Conservation (phyloP, 495 filamentous ascomycete genomes). For the Talaromyces liani region DNA sequence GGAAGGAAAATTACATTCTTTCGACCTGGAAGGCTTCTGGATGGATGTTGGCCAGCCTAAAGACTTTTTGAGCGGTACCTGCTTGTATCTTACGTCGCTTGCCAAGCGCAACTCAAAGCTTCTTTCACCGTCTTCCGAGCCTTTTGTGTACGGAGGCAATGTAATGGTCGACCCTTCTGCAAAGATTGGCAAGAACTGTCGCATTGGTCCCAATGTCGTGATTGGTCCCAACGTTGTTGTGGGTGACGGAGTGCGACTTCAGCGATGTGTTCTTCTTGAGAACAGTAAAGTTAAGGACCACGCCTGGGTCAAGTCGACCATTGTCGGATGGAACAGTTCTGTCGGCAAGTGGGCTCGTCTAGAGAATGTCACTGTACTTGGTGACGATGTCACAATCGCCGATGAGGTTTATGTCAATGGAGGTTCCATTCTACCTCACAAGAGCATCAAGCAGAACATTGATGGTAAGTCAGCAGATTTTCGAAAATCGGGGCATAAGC, state of each 20-base stretch:
- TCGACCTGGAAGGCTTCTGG: conserved; percentile 98
- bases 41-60: conserved; percentile 99
- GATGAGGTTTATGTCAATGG: conserved; percentile 99
- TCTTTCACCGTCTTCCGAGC: conserved; percentile 64
- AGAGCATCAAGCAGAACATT: conserved; percentile 98
- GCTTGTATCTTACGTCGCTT: conserved; percentile 90
- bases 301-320: conserved; percentile 98
- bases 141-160: conserved; percentile 90
- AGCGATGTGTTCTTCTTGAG: conserved; percentile 84
- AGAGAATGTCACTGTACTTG: conserved; percentile 95
- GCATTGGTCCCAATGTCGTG: conserved; percentile 95
- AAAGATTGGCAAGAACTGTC: conserved; percentile 97
- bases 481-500: neutral
- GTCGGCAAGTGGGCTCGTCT: conserved; percentile 93
- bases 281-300: conserved; percentile 97
- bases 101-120: conserved; percentile 87
- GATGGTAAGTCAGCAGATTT: conserved; percentile 54
- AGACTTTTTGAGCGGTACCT: conserved; percentile 95
- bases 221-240: conserved; percentile 93
- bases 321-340: conserved; percentile 97
- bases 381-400: conserved; percentile 97
- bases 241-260: conserved; percentile 89
- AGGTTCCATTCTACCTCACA: conserved; percentile 92
- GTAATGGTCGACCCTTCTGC: conserved; percentile 93
- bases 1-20: conserved; percentile 92